phyloP scores from a whole-genome alignment of 1,139 yeast genomes.

The Diutina siamensis region DNA sequence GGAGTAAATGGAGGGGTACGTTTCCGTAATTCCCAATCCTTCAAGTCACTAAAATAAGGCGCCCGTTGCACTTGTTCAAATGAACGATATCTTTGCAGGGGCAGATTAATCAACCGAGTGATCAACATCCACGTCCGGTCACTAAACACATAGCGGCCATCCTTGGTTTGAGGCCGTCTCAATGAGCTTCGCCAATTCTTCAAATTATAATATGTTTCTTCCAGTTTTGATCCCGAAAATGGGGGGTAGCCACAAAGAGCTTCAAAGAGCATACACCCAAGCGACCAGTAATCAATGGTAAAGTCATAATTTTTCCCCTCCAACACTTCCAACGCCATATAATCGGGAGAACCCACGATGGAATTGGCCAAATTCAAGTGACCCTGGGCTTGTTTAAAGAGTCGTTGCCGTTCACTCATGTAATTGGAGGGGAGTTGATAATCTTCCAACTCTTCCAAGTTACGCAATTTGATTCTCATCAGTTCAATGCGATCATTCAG shows the following conservation, averaged over 20 bases:
- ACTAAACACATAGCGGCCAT: conserved; percentile 84
- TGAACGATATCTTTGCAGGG: conserved; percentile 59
- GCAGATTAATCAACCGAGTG: conserved; percentile 67
- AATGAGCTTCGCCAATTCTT: conserved; percentile 88
- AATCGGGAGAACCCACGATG: conserved; percentile 96
- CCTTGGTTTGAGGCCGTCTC: conserved; percentile 83
- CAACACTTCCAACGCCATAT: conserved; percentile 96
- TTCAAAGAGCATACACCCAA: conserved; percentile 91
- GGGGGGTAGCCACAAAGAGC: conserved; percentile 95
- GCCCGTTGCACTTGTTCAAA: conserved; percentile 73
- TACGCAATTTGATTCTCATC: conserved; percentile 76
- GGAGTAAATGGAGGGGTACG: conserved; percentile 92
- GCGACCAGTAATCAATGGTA: conserved; percentile 97
- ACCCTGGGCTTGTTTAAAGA: conserved; percentile 60
- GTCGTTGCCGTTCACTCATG: conserved; percentile 76
- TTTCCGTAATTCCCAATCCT: conserved; percentile 62
- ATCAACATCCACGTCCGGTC: conserved; percentile 95
- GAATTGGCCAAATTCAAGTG: conserved; percentile 74
- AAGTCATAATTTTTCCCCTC: conserved; percentile 91
- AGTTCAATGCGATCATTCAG: conserved; percentile 89
- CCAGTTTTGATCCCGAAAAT: conserved; percentile 85
- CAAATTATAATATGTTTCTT: conserved; percentile 88
- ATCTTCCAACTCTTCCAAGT: conserved; percentile 58
- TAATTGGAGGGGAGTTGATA: conserved; percentile 66
- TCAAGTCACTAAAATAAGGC: conserved; percentile 71